Evolutionary conservation across 805 yeast species (phyloP), one percentile per base, ranked within the genome.

Genomic region (Yarrowia osloensis): DNA sequence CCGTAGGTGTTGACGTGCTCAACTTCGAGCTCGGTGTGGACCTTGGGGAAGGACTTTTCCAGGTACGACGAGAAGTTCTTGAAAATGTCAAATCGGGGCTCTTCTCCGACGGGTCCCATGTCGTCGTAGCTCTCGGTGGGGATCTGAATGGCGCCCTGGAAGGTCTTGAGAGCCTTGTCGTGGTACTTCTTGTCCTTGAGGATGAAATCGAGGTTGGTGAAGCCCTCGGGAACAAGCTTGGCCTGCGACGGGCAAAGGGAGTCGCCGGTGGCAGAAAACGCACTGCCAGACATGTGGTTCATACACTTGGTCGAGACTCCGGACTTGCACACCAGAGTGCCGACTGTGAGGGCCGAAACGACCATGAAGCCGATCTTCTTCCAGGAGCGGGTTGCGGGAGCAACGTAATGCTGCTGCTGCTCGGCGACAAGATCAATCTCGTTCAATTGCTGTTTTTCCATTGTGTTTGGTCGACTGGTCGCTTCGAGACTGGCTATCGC

Each of bases 51-150:
- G 3, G 85, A 77, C 19, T 74, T 70, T 67, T 80, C 79, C 68
- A 89, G 78, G 73, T 84, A 88, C 2, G 75, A 72, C 69, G 87
- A 89, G 69, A 89, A 83, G 4, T 78, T 74, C 24, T 70, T 70
- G 68, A 85, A 85, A 21, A 78, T 72, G 39, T 79, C 78, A 81
- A 87, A 86, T 37, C 81, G 80, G 19, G 80, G 81, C 40, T 82
- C 85, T 17, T 83, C 83, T n/a, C 75, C 80, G 6, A 85, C 85
- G 13, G 79, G 77, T n/a, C 74, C 76, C 69, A 79, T 78, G 65
- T 81, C 82, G 73, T 91, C 96, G 69, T 76, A 81, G 17, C 86
- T 81, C 69, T 84, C 87, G 1, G 96, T 89, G 47, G 87, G 86
- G 67, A 89, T 81, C 72, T 81, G 81, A 24, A 90, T 82, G 1